A percentile compares a stretch with the other conserved stretches of the same genome.
Conservation (phyloP, 1,284 basidiomycete species). For the Naganishia albida region DNA sequence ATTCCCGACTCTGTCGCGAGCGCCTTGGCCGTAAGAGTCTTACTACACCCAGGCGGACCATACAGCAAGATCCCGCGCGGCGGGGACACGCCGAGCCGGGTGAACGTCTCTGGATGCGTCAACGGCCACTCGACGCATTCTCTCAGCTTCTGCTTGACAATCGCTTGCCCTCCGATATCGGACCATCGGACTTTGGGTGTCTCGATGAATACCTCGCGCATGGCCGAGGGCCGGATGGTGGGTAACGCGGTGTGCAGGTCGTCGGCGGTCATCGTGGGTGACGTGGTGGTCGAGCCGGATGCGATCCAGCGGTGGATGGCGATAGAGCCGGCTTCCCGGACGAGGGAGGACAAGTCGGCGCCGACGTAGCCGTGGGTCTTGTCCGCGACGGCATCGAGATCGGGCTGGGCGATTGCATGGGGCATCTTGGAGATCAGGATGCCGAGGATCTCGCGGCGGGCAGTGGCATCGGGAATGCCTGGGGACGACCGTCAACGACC, state of each 20-base stretch:
- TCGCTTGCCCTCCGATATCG: slow-evolving; percentile 84
- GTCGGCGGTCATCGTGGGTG: slow-evolving; percentile 59
- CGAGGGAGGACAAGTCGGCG: slow-evolving; percentile 87
- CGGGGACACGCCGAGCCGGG: slow-evolving; percentile 80
- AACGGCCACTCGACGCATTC: slow-evolving; percentile 96
- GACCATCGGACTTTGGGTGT: slow-evolving; percentile 78
- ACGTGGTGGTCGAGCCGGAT: slow-evolving; percentile 32
- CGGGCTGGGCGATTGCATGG: slow-evolving; percentile 64
- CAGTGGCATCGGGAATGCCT: slow-evolving; percentile 86
- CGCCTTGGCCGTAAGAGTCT: slow-evolving; percentile 91
- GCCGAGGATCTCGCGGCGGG: slow-evolving; percentile 77
- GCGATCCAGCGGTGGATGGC: slow-evolving; percentile 80
- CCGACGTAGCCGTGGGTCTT: slow-evolving; percentile 96
- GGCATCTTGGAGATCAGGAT: slow-evolving; percentile 78
- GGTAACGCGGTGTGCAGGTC: slow-evolving; percentile 76
- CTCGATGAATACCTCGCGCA: slow-evolving; percentile 90
- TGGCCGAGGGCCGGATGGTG: slow-evolving; percentile 82
- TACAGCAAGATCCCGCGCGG: slow-evolving; percentile 91
- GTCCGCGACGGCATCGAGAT: slow-evolving; percentile 69
- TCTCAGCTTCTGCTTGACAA: slow-evolving; percentile 75
- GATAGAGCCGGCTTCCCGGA: slow-evolving; percentile 87
- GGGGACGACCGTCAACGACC: slow-evolving; percentile 19
- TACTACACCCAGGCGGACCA: slow-evolving; percentile 96
- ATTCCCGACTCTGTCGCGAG: slow-evolving; percentile 92
- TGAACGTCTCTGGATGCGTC: slow-evolving; percentile 78